Evolutionary conservation across 2,329 filamentous ascomycete genomes (phyloP).

Genomic region (Aspergillus costaricaensis): DNA sequence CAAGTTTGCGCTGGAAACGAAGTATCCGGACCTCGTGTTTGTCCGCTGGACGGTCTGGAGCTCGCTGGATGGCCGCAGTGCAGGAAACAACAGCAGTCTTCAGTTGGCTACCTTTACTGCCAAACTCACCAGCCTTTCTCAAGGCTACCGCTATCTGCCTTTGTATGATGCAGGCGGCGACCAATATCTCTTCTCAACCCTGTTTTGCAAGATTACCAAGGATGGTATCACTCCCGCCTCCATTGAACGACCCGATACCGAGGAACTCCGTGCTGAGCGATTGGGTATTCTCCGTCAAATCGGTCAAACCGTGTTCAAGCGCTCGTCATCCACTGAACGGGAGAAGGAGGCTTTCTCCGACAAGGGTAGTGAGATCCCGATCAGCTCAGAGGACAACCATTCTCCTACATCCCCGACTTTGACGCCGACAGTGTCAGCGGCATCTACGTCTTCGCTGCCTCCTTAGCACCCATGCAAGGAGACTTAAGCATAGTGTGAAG

Average conservation of each 20-base stretch:
- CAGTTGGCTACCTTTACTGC: slow-evolving; percentile 87
- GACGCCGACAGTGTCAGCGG: slow-evolving; percentile 38
- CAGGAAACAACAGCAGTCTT: slow-evolving; percentile 62
- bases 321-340: slow-evolving; percentile 43
- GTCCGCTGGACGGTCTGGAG: slow-evolving; percentile 91
- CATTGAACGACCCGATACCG: slow-evolving; percentile 41
- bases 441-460: slow-evolving; percentile 38
- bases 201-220: slow-evolving; percentile 85
- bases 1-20: slow-evolving; percentile 83
- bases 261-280: slow-evolving; percentile 44
- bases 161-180: slow-evolving; percentile 86
- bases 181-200: slow-evolving; percentile 88
- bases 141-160: slow-evolving; percentile 90
- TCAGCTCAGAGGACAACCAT: slow-evolving; percentile 36
- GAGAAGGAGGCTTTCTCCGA: slow-evolving; percentile 35
- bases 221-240: slow-evolving; percentile 48
- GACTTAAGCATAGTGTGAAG: background rate
- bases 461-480: background rate
- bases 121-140: slow-evolving; percentile 84
- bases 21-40: slow-evolving; percentile 90
- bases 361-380: slow-evolving; percentile 30
- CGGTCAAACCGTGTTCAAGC: slow-evolving; percentile 49
- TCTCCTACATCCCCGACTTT: slow-evolving; percentile 32
- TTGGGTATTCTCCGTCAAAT: slow-evolving; percentile 46
- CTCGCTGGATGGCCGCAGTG: slow-evolving; percentile 72